These are phyloP conservation scores for Plasmodium coatneyi DNA, from an alignment of 169 alveolate species.

Conservation along the genomic window DNA sequence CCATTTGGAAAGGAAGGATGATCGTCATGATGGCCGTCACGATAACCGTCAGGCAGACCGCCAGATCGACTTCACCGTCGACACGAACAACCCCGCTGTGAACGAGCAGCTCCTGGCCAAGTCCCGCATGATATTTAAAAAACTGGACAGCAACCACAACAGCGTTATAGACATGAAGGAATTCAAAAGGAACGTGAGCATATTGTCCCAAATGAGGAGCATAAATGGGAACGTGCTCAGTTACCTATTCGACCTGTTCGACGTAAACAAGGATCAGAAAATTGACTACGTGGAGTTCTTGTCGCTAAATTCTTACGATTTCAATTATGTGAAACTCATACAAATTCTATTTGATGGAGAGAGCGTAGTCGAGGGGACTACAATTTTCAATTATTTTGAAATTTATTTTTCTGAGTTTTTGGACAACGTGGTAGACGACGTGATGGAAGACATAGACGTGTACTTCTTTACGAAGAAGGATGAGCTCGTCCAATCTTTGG, in stretches of 20 bases:
- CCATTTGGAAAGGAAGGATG: neutral
- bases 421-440: neutral
- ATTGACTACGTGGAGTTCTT: constrained; percentile 44
- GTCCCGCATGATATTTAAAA: constrained; percentile 12
- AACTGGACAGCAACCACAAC: constrained; percentile 34
- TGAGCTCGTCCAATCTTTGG: neutral
- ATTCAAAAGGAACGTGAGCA: constrained; percentile 21
- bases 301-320: constrained; percentile 52
- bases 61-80: neutral
- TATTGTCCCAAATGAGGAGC: neutral
- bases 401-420: constrained; percentile 39
- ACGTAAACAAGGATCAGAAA: constrained; percentile 31
- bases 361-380: neutral
- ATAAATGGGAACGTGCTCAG: constrained; percentile 5
- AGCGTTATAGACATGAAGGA: constrained; percentile 20
- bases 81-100: constrained; percentile 39
- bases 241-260: constrained; percentile 35
- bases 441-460: neutral
- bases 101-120: constrained; percentile 16
- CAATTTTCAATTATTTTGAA: constrained; percentile 1
- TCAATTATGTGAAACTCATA: constrained; percentile 8
- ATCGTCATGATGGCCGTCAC: neutral
- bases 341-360: constrained; percentile 30
- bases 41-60: neutral
- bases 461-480: neutral